Conservation (phyloP, 2,329 filamentous ascomycete genomes). For the Setomelanomma holmii region DNA sequence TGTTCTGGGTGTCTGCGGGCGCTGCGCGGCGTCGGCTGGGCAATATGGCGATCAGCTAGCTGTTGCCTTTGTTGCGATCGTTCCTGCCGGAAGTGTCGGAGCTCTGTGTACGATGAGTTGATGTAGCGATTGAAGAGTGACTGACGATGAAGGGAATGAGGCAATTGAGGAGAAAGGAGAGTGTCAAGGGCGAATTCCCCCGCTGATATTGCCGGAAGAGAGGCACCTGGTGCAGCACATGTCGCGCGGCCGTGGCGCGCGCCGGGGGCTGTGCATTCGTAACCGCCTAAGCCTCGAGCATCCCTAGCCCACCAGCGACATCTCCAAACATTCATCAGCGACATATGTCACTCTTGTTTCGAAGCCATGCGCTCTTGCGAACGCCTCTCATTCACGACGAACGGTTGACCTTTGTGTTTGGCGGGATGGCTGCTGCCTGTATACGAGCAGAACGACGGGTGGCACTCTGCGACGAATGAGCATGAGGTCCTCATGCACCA, state of each 20-base stretch:
- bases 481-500: not conserved
- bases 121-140: not conserved
- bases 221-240: conserved; percentile 2
- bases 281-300: not conserved
- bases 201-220: not conserved
- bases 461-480: not conserved
- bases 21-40: conserved; percentile 28
- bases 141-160: not conserved
- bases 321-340: not conserved
- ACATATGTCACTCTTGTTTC: not conserved
- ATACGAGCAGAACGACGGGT: not conserved
- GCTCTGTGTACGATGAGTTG: too few species aligned
- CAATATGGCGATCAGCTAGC: conserved; percentile 8
- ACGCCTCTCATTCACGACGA: not conserved
- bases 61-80: not conserved
- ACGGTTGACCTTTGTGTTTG: not conserved
- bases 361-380: not conserved
- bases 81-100: not conserved
- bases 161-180: not conserved
- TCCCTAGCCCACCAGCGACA: not conserved
- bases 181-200: not conserved
- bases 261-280: conserved; percentile 16
- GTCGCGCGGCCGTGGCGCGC: conserved; percentile 11
- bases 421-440: not conserved
- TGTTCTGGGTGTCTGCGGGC: conserved; percentile 10